These are phyloP conservation scores for Syzygium jambos DNA, from an alignment of 345 rosid species.

Conservation along the genomic window DNA sequence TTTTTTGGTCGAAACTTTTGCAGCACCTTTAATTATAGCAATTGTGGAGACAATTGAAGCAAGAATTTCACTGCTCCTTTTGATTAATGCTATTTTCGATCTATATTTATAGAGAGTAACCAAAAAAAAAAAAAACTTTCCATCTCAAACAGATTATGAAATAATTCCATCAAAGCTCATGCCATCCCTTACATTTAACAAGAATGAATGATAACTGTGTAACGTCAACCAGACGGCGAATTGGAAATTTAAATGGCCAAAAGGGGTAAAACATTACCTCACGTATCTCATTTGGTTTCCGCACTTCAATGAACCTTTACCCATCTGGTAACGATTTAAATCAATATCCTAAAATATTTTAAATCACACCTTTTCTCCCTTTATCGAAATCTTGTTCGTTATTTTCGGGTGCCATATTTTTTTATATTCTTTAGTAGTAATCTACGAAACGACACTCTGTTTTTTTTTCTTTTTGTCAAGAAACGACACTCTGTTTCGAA, in stretches of 20 bases:
- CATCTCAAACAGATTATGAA: not conserved
- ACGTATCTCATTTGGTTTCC: not conserved
- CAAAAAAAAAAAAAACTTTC: not conserved
- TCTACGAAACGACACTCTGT: not conserved
- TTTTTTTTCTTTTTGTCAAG: too few species aligned
- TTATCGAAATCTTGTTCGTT: not conserved
- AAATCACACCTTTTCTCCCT: not conserved
- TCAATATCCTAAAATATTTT: not conserved
- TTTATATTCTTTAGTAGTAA: not conserved
- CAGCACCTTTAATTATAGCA: too few species aligned
- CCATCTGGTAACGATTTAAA: not conserved
- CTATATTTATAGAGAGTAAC: not conserved
- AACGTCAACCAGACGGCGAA: not conserved
- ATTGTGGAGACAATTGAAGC: not conserved
- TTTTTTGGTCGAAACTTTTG: not conserved
- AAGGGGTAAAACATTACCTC: too few species aligned
- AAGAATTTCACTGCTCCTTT: not conserved
- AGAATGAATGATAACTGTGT: not conserved
- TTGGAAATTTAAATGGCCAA: not conserved
- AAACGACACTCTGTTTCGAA: not conserved
- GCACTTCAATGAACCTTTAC: not conserved
- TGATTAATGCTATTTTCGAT: too few species aligned
- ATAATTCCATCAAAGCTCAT: not conserved
- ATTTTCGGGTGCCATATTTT: not conserved
- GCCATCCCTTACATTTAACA: not conserved